Evolutionary conservation across 169 alveolate species (phyloP).

Genomic region (Nephromyces sp.): DNA sequence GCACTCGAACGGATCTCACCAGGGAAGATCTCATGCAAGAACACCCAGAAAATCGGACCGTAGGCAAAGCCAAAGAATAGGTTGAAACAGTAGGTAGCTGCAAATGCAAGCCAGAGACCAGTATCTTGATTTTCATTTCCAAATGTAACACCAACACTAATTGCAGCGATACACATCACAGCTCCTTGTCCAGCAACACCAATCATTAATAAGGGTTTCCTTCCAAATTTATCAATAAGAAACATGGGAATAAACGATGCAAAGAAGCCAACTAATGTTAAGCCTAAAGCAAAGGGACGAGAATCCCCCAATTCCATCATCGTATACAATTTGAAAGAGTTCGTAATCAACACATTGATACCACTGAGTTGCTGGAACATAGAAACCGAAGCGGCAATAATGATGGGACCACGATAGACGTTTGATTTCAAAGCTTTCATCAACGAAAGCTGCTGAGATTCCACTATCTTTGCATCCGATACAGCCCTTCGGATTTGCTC

Average conservation of each 20-base stretch:
- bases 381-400: slow-evolving; percentile 51
- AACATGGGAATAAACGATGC: slow-evolving; percentile 43
- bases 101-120: slow-evolving; percentile 17
- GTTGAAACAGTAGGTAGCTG: slow-evolving; percentile 51
- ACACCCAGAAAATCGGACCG: slow-evolving; percentile 76
- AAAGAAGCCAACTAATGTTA: slow-evolving; percentile 40
- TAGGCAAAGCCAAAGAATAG: slow-evolving; percentile 63
- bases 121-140: too few relatives aligned
- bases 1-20: slow-evolving; percentile 66
- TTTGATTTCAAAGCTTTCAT: slow-evolving; percentile 12
- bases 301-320: neutral
- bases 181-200: slow-evolving; percentile 47
- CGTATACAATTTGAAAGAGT: slow-evolving; percentile 53
- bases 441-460: slow-evolving; percentile 11
- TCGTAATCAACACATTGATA: slow-evolving; percentile 60
- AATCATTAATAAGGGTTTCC: slow-evolving; percentile 51
- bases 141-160: slow-evolving; percentile 30
- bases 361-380: slow-evolving; percentile 69
- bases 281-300: slow-evolving; percentile 32
- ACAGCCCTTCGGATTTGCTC: slow-evolving; percentile 2
- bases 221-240: slow-evolving; percentile 59
- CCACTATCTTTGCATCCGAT: slow-evolving; percentile 7
- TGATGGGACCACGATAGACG: slow-evolving; percentile 47
- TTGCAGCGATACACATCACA: too few relatives aligned
- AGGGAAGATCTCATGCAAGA: slow-evolving; percentile 66